phyloP scores from a whole-genome alignment of 768 basidiomycete species.

The Daedaleopsis sinensis region DNA sequence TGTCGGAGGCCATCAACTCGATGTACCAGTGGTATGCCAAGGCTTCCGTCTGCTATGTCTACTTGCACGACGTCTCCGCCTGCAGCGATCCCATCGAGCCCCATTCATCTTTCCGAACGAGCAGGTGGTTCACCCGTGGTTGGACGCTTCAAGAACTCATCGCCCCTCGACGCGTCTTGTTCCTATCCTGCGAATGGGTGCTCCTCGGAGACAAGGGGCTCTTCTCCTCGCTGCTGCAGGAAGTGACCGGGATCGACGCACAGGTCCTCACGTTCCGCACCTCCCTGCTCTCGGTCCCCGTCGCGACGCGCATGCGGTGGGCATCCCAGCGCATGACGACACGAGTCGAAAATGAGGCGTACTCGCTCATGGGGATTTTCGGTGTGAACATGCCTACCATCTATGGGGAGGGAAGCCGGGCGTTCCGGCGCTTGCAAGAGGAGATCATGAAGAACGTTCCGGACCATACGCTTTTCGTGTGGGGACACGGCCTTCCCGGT shows the following conservation, averaged over 20 bases:
- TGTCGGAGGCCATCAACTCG: conserved; percentile 12
- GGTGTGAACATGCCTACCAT: conserved; percentile 4
- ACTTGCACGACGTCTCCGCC: conserved; percentile 2
- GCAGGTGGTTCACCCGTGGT: conserved; percentile 5
- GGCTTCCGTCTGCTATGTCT: conserved; percentile 10
- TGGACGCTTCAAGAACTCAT: conserved; percentile 12
- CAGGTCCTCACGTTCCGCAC: conserved; percentile 6
- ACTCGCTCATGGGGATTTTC: conserved; percentile 12
- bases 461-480: conserved; percentile 5
- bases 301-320: conserved; percentile 13
- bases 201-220: conserved; percentile 1
- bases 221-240: neutral
- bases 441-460: conserved; percentile 9
- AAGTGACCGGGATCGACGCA: conserved; percentile 6
- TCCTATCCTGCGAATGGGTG: conserved; percentile 4
- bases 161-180: conserved; percentile 1
- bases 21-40: conserved; percentile 11
- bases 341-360: conserved; percentile 10
- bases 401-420: conserved; percentile 5
- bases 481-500: conserved; percentile 7
- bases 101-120: conserved; percentile 5
- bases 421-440: conserved; percentile 10
- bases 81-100: neutral
- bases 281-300: neutral
- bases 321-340: conserved; percentile 3